Percentiles rank a stretch among this genome's conserved stretches.
phyloP scores from a whole-genome alignment of 148 eudicot genomes.

The Pouteria glomerata region DNA sequence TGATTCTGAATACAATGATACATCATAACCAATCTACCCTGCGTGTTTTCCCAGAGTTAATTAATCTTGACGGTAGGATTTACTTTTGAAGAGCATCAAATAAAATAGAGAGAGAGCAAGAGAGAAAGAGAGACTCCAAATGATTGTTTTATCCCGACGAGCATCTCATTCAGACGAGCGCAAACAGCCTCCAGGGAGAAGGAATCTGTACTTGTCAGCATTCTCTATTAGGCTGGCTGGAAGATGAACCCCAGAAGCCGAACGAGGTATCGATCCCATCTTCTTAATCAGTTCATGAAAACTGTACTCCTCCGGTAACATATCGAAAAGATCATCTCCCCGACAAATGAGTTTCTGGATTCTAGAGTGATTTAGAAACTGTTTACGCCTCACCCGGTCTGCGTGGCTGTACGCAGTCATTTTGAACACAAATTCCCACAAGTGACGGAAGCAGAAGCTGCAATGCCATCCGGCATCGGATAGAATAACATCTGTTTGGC shows the following conservation, averaged over 20 bases:
- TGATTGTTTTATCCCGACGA: too few species aligned
- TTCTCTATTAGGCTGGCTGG: slow-evolving; percentile 72
- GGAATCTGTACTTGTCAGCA: slow-evolving; percentile 61
- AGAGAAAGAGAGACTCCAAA: too few species aligned
- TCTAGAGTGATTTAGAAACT: slow-evolving; percentile 44
- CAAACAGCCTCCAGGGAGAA: slow-evolving; percentile 85
- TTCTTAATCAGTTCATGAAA: slow-evolving; percentile 64
- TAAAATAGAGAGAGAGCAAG: too few species aligned
- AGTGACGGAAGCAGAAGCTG: slow-evolving; percentile 70
- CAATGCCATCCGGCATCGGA: slow-evolving; percentile 97
- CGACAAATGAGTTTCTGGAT: slow-evolving; percentile 59
- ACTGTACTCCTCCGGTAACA: slow-evolving; percentile 88
- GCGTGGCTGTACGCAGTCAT: slow-evolving; percentile 96
- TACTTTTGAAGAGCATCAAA: too few species aligned
- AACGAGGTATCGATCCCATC: slow-evolving; percentile 63
- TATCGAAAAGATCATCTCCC: slow-evolving; percentile 78
- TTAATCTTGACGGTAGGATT: too few species aligned
- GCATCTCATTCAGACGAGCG: slow-evolving; percentile 34
- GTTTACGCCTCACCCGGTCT: slow-evolving; percentile 59
- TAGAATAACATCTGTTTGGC: slow-evolving; percentile 49
- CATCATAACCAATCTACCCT: too few species aligned
- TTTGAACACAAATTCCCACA: slow-evolving; percentile 69
- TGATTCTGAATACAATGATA: too few species aligned
- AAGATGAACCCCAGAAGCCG: slow-evolving; percentile 36
- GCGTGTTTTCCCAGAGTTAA: too few species aligned